Evolutionary conservation across 495 filamentous ascomycete species (phyloP).

Genomic region (Tetracladium setigerum): DNA sequence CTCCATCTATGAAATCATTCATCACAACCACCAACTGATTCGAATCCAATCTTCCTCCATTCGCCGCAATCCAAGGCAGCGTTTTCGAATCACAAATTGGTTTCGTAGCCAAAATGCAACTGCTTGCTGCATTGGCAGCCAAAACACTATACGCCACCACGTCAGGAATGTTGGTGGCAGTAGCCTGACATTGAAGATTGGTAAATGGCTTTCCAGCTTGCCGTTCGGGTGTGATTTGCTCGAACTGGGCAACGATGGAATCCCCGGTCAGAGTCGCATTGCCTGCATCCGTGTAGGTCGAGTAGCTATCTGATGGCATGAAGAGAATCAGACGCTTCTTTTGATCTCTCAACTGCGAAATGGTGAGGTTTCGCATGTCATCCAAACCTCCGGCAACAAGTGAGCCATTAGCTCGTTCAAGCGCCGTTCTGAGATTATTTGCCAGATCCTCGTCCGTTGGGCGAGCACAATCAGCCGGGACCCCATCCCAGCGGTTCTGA

Average conservation of each 20-base stretch:
- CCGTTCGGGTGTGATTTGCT: conserved; percentile 28
- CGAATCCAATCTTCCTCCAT: conserved; percentile 27
- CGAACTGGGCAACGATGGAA: conserved; percentile 35
- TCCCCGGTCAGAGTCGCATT: conserved; percentile 42
- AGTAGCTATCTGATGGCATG: conserved; percentile 33
- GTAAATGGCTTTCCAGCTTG: conserved; percentile 33
- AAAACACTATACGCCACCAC: conserved; percentile 38
- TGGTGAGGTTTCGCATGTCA: conserved; percentile 29
- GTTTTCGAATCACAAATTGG: conserved; percentile 42
- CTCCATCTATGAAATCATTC: conserved; percentile 51
- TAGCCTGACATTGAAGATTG: conserved; percentile 48
- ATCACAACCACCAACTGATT: conserved; percentile 39
- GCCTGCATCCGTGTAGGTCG: conserved; percentile 43
- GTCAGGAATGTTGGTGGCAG: conserved; percentile 40
- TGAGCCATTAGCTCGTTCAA: conserved; percentile 21
- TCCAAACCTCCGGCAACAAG: conserved; percentile 27
- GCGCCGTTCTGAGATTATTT: conserved; percentile 31
- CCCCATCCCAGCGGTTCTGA: conserved; percentile 46
- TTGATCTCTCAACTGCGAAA: conserved; percentile 32
- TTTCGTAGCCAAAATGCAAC: conserved; percentile 41
- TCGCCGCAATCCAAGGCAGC: conserved; percentile 38
- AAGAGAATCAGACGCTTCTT: conserved; percentile 40
- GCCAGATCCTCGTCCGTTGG: conserved; percentile 35
- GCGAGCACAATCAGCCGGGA: conserved; percentile 36
- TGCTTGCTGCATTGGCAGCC: conserved; percentile 33